Evolutionary conservation across 331 rosid genomes (phyloP), one percentile per base, ranked within the genome.

Genomic region (Prunus yedoensis): DNA sequence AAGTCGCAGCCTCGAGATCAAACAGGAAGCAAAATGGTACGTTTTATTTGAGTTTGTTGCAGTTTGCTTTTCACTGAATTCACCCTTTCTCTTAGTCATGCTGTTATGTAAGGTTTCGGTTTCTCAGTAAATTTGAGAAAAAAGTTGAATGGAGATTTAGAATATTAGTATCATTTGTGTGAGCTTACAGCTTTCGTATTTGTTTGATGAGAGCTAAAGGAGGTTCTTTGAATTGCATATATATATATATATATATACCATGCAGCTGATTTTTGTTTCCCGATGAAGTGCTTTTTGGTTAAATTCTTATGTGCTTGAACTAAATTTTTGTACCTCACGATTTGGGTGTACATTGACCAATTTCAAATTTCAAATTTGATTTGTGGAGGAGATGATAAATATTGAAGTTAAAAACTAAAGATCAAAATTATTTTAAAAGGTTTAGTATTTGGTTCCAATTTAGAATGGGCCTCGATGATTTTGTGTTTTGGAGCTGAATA

Each of bases 1-100:
- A 64, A 64, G 28, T n/a, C 50, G 70, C 70, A n/a, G 70, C 51
- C 70, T 65, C 70, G 17, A 17, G 25, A 32, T 4, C 25, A n/a
- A 16, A 30, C 67, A 2, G 38, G 38, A 32, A 64, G 2, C 69
- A 41, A 65, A 41, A 65, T 65, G 70, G 70, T 65, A 65, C 5
- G 51, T 41, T 10, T 21, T 20, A 14, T 56, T 25, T 56, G 20
- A 56, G 10, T 56, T 56, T 20, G 27, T 18, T 54, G 25, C 15
- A n/a, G 8, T 1, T 63, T 64, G 8, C 50, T 35, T 10, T 20
- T 17, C 25, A 1, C 27, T 18, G 10, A 18, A 20, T 54, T 3
- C 27, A n/a, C 60, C 25, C 28, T 51, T 12, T 15, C 17, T 51
- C n/a, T 15, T 50, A 1, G 54, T 18, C 1, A n/a, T n/a, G 10